Base-by-base conservation (phyloP, 441 rosid genomes). In the Gossypium schwendimanii region DNA sequence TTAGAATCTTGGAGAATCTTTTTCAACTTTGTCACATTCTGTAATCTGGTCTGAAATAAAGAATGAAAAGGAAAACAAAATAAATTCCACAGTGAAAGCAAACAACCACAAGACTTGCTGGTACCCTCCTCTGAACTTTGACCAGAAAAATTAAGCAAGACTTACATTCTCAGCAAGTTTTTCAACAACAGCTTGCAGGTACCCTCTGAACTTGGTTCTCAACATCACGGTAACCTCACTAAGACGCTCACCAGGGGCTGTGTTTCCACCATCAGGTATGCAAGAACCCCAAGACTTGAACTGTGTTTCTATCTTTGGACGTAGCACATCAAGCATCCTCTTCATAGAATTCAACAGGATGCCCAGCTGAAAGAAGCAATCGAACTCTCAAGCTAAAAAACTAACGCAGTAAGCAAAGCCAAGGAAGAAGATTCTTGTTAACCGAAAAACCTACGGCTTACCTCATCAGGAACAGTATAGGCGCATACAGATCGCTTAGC, bases 171-270 rank as follows among this genome's bases (percentile, higher is more conserved):
- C 98, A 0, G 89, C 91, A 44, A 95, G 92, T 73, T 93, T 95
- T 75, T 91, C 97, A 24, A 91, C 91, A 50, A 95, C 92, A 24
- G 97, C 99, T 78, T 95, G 98, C 79, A 91, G 84, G 78, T 90
- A 95, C 62, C 84, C 85, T 69, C 99, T 86, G 77, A 90, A 95
- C 81, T 93, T 95, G 28, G 99, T 84, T 83, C 98, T 88, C 73
- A 95, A 86, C 97, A 95, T 88, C 77, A 95, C 97, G 4, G 97
- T 87, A 69, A 93, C 97, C 82, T 91, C 99, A 75, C 96, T 90
- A 45, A 95, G 96, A 63, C 92, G 92, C 78, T 91, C 97, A 4
- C 94, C 96, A 31, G 98, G 97, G 76, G 81, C 97, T 33, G 92
- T 76, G 70, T 89, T 89, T 70, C 97, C 92, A 77, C 87, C 89